Base-by-base conservation (phyloP, 345 rosid species). In the Hirschfeldia incana region DNA sequence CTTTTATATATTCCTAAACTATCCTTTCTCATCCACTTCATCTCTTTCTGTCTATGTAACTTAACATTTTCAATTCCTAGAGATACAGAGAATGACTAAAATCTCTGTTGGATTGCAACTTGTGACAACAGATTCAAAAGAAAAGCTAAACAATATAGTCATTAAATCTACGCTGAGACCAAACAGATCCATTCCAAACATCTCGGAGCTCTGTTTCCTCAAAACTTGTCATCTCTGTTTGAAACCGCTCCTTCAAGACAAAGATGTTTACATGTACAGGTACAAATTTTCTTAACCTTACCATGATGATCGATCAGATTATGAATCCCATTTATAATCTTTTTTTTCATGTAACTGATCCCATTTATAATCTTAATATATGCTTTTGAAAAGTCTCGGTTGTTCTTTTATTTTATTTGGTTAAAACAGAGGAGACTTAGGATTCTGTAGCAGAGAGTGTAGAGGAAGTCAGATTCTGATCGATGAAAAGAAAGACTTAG, bases 231-330 rank as follows among this genome's bases (percentile, higher is more conserved):
- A 64, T 44, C 83, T 89, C 4, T 93, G 98, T 81, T 46, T 21
- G 74, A 86, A 86, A 79, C 84, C 81, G 3, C 80, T 93, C 57
- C 77, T 72, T 32, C 85, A 75, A 0, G 85, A 88, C 84, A 86
- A 87, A 81, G 95, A 93, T 72, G 79, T 93, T 28, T 93, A 89
- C 88, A 93, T 91, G 95, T 93, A 93, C 86, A 90, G 89, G 98
- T 91, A 80, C 53, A 1, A 8, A 16, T 44, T 8, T 46, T n/a
- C 61, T 11, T 64, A 28, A 30, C 30, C 58, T 72, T 49, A 21
- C 21, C 27, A 13, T 61, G n/a, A 28, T 10, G 9, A 61, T 29
- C 3, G 0, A 39, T 61, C 21, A 61, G 33, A 73, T 15, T 12
- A 21, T 34, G 9, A 55, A 58, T 21, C 21, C 21, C 21, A 21